These are phyloP conservation scores for Laguncularia racemosa DNA, from an alignment of 345 rosid genomes.

Conservation along the genomic window DNA sequence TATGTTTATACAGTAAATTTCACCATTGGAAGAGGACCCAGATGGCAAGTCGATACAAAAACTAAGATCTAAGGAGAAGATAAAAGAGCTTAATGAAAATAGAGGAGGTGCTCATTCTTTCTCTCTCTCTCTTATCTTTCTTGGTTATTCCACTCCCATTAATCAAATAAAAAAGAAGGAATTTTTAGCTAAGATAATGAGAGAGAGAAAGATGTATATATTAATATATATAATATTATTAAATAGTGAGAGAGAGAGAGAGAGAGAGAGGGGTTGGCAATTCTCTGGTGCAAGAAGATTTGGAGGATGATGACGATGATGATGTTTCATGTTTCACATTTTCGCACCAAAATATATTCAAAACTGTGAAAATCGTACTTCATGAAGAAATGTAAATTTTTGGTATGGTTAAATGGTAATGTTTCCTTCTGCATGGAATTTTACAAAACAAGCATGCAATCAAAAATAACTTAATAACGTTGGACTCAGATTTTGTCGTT, in stretches of 20 bases:
- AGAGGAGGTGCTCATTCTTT: constrained; percentile 47
- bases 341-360: not conserved
- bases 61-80: constrained; percentile 71
- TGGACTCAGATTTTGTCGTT: too few relatives aligned
- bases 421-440: too few relatives aligned
- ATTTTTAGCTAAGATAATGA: constrained; percentile 25
- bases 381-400: too few relatives aligned
- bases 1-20: constrained; percentile 21
- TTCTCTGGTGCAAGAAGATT: constrained; percentile 60
- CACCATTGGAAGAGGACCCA: constrained; percentile 53
- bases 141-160: constrained; percentile 58
- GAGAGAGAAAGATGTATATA: not conserved
- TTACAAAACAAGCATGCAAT: too few relatives aligned
- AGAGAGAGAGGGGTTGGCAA: constrained; percentile 27
- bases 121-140: constrained; percentile 26
- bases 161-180: constrained; percentile 48
- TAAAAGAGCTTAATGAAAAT: constrained; percentile 35
- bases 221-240: not conserved
- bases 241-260: constrained; percentile 20
- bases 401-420: too few relatives aligned
- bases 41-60: constrained; percentile 44
- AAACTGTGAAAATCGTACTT: not conserved
- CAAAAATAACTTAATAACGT: too few relatives aligned
- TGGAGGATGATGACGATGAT: constrained; percentile 46
- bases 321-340: constrained; percentile 5